These are phyloP conservation scores for Aspergillus sp. DNA, from an alignment of 2,329 filamentous ascomycete species.

Conservation along the genomic window DNA sequence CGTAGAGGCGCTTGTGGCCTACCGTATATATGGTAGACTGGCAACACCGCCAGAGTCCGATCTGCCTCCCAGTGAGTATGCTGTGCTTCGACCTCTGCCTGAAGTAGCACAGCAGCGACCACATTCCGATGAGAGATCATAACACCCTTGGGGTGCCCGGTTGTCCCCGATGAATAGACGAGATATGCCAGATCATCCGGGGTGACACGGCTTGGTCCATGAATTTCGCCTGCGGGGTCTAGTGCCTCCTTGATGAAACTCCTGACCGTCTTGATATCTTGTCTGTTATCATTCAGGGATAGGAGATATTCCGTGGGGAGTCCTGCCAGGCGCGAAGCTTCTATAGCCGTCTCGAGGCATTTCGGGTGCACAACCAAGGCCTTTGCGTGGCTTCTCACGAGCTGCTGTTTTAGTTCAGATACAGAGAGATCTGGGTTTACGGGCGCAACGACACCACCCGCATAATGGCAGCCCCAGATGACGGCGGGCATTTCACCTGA, in stretches of 20 bases:
- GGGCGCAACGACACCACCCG: slow-evolving; percentile 19
- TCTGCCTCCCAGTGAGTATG: slow-evolving; percentile 13
- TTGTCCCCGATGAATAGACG: slow-evolving; percentile 34
- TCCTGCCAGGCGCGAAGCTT: slow-evolving; percentile 3
- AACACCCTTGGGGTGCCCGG: slow-evolving; percentile 29
- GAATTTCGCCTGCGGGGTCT: not conserved
- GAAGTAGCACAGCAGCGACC: slow-evolving; percentile 15
- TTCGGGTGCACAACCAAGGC: slow-evolving; percentile 13
- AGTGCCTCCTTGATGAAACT: not conserved
- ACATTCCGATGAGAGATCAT: slow-evolving; percentile 21
- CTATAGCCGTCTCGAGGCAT: slow-evolving; percentile 5
- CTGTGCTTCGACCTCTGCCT: not conserved
- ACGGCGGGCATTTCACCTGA: slow-evolving; percentile 14
- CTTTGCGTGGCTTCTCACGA: slow-evolving; percentile 13
- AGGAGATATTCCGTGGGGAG: slow-evolving; percentile 10
- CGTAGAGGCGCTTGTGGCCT: not conserved
- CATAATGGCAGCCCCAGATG: slow-evolving; percentile 18
- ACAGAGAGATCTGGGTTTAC: slow-evolving; percentile 17
- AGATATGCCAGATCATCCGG: slow-evolving; percentile 22
- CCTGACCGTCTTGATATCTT: too few species aligned
- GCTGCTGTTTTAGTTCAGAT: slow-evolving; percentile 13
- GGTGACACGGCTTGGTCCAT: not conserved
- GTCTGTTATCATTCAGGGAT: not conserved
- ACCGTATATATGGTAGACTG: slow-evolving; percentile 25
- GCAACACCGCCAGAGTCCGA: slow-evolving; percentile 14